A percentile compares a stretch with the other conserved stretches of the same genome.
phyloP scores from a whole-genome alignment of 257 asterid species.

The Solanum rostratum region DNA sequence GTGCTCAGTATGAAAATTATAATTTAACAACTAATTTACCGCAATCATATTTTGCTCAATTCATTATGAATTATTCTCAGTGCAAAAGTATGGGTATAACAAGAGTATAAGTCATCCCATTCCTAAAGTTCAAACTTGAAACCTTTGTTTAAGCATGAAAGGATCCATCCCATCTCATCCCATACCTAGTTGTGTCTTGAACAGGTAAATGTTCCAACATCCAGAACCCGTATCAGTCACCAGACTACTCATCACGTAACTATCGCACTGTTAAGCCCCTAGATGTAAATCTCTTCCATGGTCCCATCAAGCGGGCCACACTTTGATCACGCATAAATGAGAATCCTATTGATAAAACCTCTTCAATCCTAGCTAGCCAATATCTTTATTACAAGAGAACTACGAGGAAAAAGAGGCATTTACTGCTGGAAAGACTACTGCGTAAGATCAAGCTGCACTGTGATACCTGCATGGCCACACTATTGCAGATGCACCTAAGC shows the following conservation, averaged over 20 bases:
- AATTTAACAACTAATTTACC: neutral
- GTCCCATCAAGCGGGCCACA: neutral
- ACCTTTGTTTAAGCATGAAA: neutral
- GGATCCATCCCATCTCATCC: neutral
- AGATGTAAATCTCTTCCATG: neutral
- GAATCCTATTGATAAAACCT: neutral
- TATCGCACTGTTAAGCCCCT: neutral
- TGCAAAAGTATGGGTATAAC: neutral
- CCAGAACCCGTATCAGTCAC: no score
- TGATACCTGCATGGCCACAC: neutral
- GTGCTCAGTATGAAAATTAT: neutral
- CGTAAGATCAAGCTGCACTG: neutral
- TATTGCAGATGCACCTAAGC: neutral
- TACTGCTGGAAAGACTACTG: neutral
- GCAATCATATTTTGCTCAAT: neutral
- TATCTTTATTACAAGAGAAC: neutral
- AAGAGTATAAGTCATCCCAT: neutral
- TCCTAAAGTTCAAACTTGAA: no score
- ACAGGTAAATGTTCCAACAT: neutral
- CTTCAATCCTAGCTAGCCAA: neutral
- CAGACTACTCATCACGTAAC: neutral
- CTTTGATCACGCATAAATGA: neutral
- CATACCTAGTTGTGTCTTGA: neutral
- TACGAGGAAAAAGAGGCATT: neutral
- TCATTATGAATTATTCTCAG: neutral